Conservation (phyloP, 2,329 filamentous ascomycete species). For the Fusarium lyarnte region DNA sequence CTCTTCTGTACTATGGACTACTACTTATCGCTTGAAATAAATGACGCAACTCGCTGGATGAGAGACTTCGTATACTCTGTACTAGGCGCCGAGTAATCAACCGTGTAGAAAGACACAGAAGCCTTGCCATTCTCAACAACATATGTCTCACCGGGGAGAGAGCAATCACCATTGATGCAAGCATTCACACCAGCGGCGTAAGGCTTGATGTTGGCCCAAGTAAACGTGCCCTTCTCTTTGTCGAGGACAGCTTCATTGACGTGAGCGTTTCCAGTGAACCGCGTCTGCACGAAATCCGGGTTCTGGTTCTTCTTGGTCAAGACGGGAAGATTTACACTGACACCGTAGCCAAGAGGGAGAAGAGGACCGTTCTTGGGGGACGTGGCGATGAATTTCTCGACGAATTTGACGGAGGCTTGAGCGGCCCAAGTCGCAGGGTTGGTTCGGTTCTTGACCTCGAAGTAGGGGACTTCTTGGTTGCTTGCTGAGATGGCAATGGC, state of each 20-base stretch:
- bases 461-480: slow-evolving; percentile 55
- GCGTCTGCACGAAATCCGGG: slow-evolving; percentile 57
- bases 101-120: slow-evolving; percentile 58
- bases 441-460: slow-evolving; percentile 49
- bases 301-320: slow-evolving; percentile 53
- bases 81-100: slow-evolving; percentile 60
- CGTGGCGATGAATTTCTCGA: slow-evolving; percentile 55
- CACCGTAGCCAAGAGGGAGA: slow-evolving; percentile 61
- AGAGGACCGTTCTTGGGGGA: slow-evolving; percentile 44
- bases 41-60: slow-evolving; percentile 36
- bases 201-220: slow-evolving; percentile 51
- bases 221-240: slow-evolving; percentile 55
- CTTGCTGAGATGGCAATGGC: slow-evolving; percentile 60
- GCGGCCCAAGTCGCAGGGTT: slow-evolving; percentile 57
- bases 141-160: slow-evolving; percentile 60
- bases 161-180: slow-evolving; percentile 62
- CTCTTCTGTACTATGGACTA: background rate
- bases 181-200: slow-evolving; percentile 54
- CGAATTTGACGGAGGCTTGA: slow-evolving; percentile 54
- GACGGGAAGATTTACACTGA: slow-evolving; percentile 60
- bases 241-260: slow-evolving; percentile 58
- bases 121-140: slow-evolving; percentile 55
- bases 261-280: slow-evolving; percentile 59
- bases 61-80: slow-evolving; percentile 38
- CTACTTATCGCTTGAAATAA: slow-evolving; percentile 10